A percentile compares a stretch with the other conserved stretches of the same genome.
Conservation (phyloP, 2,329 filamentous ascomycete genomes). For the Cladosporium colombiae region DNA sequence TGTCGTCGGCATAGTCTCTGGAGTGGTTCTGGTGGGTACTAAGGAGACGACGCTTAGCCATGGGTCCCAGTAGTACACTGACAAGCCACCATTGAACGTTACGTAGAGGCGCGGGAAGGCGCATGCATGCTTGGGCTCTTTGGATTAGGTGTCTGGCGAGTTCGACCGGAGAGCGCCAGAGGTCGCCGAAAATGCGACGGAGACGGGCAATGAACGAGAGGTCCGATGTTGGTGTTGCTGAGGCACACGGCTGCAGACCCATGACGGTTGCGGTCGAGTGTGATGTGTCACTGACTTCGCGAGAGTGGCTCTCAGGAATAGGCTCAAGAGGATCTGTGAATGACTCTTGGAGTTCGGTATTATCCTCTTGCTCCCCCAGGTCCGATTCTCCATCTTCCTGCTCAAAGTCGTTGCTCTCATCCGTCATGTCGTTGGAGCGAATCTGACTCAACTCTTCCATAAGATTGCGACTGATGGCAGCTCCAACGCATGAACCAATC, state of each 20-base stretch:
- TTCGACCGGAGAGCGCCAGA: slow-evolving; percentile 32
- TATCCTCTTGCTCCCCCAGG: neutral
- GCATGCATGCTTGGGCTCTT: slow-evolving; percentile 32
- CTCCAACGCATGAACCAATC: slow-evolving; percentile 7
- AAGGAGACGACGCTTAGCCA: slow-evolving; percentile 36
- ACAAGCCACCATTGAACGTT: slow-evolving; percentile 40
- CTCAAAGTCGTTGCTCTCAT: slow-evolving; percentile 5
- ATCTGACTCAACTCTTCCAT: slow-evolving; percentile 36
- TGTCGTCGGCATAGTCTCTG: slow-evolving; percentile 2
- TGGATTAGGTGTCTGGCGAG: slow-evolving; percentile 36
- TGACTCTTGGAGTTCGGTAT: slow-evolving; percentile 11
- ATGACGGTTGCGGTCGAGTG: slow-evolving; percentile 14
- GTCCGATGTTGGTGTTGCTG: neutral
- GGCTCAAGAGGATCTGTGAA: slow-evolving; percentile 12
- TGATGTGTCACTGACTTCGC: slow-evolving; percentile 9
- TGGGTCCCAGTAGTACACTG: slow-evolving; percentile 36
- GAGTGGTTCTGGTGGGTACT: slow-evolving; percentile 13
- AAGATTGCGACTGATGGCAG: slow-evolving; percentile 32
- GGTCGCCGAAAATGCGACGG: slow-evolving; percentile 31
- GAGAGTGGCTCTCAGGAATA: slow-evolving; percentile 16
- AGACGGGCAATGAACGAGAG: slow-evolving; percentile 26
- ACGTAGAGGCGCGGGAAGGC: slow-evolving; percentile 32
- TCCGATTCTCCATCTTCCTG: neutral
- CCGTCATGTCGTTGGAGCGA: neutral
- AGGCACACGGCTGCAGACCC: slow-evolving; percentile 5